Conservation (phyloP, 2,329 filamentous ascomycete species). For the Akanthomyces muscarius region DNA sequence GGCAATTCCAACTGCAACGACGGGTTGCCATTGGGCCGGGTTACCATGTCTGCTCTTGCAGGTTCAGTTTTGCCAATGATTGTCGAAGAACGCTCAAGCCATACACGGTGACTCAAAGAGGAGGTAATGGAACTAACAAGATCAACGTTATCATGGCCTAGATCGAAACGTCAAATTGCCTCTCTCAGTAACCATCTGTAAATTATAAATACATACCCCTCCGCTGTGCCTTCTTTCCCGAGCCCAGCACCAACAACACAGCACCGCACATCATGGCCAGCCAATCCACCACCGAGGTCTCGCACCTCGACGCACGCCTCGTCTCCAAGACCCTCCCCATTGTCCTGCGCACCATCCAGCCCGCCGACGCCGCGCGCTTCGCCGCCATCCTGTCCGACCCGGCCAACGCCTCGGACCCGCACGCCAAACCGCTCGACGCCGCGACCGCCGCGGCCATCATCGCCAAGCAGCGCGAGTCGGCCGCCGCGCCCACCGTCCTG, state of each 20-base stretch:
- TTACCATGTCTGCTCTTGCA: neutral
- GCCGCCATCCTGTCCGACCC: constrained; percentile 26
- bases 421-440: constrained; percentile 19
- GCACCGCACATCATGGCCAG: constrained; percentile 7
- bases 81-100: neutral
- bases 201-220: neutral
- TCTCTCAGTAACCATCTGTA: no score
- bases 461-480: constrained; percentile 25
- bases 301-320: constrained; percentile 25
- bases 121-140: neutral
- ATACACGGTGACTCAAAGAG: neutral
- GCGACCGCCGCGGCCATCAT: constrained; percentile 21
- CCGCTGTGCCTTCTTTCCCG: neutral
- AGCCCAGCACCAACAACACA: neutral
- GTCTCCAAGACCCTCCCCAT: constrained; percentile 24
- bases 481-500: constrained; percentile 23
- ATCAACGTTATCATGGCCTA: neutral
- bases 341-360: constrained; percentile 25
- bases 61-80: neutral
- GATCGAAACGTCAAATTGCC: no score
- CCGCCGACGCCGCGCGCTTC: constrained; percentile 22
- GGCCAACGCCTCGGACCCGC: constrained; percentile 20
- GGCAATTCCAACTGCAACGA: neutral
- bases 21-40: neutral
- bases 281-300: constrained; percentile 13